Conservation (phyloP, 129 eudicot genomes). For the Calendula officinalis region DNA sequence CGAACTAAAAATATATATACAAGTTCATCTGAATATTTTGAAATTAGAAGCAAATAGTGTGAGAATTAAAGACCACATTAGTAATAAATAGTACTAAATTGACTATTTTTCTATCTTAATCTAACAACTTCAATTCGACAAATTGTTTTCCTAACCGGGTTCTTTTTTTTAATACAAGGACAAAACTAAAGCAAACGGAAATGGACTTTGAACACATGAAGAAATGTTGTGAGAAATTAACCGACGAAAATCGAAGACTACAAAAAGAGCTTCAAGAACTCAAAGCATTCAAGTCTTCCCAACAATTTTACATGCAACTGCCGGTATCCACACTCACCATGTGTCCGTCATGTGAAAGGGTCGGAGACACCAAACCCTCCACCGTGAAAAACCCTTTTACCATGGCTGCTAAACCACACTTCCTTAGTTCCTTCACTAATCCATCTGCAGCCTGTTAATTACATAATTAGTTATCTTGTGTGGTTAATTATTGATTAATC, state of each 20-base stretch:
- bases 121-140: background rate
- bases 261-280: constrained; percentile 87
- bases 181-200: constrained; percentile 96
- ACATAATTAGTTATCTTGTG: background rate
- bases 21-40: no score
- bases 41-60: no score
- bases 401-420: constrained; percentile 49
- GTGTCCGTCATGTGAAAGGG: constrained; percentile 92
- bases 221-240: constrained; percentile 74
- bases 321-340: constrained; percentile 91
- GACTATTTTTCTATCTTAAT: background rate
- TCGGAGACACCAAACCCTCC: constrained; percentile 40
- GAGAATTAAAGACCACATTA: no score
- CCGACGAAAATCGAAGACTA: constrained; percentile 79
- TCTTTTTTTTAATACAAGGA: constrained; percentile 40
- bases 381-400: constrained; percentile 31
- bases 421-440: constrained; percentile 55
- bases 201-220: constrained; percentile 84
- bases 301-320: constrained; percentile 80
- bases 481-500: constrained; percentile 24
- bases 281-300: constrained; percentile 56
- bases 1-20: no score
- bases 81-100: no score
- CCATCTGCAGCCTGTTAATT: constrained; percentile 65
- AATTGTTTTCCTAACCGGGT: background rate